Base-by-base conservation (phyloP, 2,329 filamentous ascomycete genomes). In the Beauveria sp. region DNA sequence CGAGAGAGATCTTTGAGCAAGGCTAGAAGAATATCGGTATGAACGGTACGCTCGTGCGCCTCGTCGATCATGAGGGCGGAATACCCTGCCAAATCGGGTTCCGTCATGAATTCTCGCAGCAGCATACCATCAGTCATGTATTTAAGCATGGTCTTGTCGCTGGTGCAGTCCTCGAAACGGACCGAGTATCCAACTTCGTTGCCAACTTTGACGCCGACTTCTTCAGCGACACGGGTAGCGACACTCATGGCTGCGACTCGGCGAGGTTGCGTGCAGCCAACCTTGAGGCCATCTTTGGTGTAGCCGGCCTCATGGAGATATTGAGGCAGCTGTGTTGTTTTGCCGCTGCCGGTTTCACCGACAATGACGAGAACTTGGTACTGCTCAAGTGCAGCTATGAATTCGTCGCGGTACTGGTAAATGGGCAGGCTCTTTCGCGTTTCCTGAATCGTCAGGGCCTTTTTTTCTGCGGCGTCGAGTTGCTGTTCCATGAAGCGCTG, bases 81-180 rank as follows among this genome's bases (percentile, higher is more conserved):
- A 68, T 98, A 98, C 18, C 86, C 86, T 1, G 86, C 83, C 6
- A 98, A 78, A 66, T 93, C 87, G 0, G 93, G 93, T 69, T 96
- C 91, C 0, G 91, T 93, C 77, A 97, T 85, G 66, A 97, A 89
- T 71, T 96, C 91, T 70, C 92, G 83, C 34, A 98, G 79, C 45
- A 98, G 78, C 89, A 98, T 96, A 71, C 95, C 95, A 70, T 99
- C 95, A 0, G 95, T 99, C 89, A 96, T 93, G 75, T 96, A 98
- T 74, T 96, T 96, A 60, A 99, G 77, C 8, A 93, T 80, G 0
- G 95, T 98, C 76, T 96, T 96, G 69, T 96, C 91, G 71, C 86
- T 91, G 0, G 92, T 96, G 65, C 87, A 87, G 73, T 97, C 91
- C 71, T 99, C 95, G 68, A 98, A 99, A 64, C 95, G 89, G 67